Base-by-base conservation (phyloP, 257 asterid species). In the Nicotiana knightiana region DNA sequence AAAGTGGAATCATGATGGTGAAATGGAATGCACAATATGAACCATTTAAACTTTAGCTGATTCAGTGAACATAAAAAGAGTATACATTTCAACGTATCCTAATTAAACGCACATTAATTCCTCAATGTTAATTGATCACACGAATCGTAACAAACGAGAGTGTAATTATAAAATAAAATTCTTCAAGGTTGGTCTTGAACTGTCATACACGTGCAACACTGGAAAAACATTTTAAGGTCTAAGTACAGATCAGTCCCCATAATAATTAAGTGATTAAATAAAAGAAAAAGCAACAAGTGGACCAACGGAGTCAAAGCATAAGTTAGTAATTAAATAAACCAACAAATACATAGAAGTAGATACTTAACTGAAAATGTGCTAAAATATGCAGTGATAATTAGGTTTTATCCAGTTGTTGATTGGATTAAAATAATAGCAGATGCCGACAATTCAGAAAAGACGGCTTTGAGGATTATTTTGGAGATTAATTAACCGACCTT, bases 401-500 rank as follows among this genome's bases (percentile, higher is more conserved):
- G 57, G 3, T 12, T 53, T 12, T 53, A 53, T 53, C 57, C 24
- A 55, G 61, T 55, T 15, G 33, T 37, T 87, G 6, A 46, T 26
- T 62, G 54, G 57, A 55, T 55, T 53, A 53, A 39, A 79, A 32
- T 61, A 80, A 62, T 30, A 21, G 21, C 30, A 43, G 24, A 73
- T 43, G 91, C 93, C 92, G 93, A 91, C 92, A 80, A 84, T 87
- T 67, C 91, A 84, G 92, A 87, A 87, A 85, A 83, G 86, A 77
- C 90, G 89, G 89, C 83, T 85, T 63, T 9, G 70, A 2, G 1
- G 37, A 79, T 18, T 58, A 24, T 24, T 65, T 62, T 68, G 24
- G 35, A 32, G 81, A 83, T 48, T 26, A 55, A 63, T 75, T 57
- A 71, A 81, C 93, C 90, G 91, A 85, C 92, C 83, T 89, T 82